Evolutionary conservation across 441 rosid genomes (phyloP).

Genomic region (Syzygium malaccense): DNA sequence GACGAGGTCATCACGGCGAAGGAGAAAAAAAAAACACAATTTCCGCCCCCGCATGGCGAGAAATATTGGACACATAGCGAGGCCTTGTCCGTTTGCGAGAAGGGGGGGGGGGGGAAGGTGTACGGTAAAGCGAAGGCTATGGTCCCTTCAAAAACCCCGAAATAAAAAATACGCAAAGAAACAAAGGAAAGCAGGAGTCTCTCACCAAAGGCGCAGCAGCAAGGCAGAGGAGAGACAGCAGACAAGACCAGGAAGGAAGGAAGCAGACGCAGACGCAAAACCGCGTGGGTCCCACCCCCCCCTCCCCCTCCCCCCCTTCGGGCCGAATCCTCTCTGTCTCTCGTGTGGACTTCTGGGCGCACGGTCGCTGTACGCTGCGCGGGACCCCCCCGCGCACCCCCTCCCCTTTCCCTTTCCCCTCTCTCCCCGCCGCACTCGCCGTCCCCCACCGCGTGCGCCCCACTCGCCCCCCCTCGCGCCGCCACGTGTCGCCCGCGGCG

Average conservation of each 20-base stretch:
- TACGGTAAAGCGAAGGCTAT: neutral
- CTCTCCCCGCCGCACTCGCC: neutral
- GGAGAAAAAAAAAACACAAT: no score
- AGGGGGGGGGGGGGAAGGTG: neutral
- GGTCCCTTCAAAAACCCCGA: neutral
- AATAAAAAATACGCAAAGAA: neutral
- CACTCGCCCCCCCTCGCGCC: neutral
- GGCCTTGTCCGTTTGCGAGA: no score
- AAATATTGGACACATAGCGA: no score
- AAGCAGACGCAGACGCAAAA: neutral
- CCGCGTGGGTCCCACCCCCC: neutral
- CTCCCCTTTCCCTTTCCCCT: no score
- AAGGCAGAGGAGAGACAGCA: neutral
- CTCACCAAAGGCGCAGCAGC: neutral
- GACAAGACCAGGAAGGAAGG: neutral
- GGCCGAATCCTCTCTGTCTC: neutral
- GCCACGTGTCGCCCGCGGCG: neutral
- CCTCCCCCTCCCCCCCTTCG: neutral
- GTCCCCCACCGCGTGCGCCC: rapidly evolving
- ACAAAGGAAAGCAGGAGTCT: neutral
- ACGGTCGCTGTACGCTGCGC: neutral
- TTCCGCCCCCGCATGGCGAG: no score
- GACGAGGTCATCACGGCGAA: no score
- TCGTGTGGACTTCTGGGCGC: neutral
- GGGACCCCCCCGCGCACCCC: neutral